Evolutionary conservation across 345 rosid genomes (phyloP).

Genomic region (Angophora floribunda): DNA sequence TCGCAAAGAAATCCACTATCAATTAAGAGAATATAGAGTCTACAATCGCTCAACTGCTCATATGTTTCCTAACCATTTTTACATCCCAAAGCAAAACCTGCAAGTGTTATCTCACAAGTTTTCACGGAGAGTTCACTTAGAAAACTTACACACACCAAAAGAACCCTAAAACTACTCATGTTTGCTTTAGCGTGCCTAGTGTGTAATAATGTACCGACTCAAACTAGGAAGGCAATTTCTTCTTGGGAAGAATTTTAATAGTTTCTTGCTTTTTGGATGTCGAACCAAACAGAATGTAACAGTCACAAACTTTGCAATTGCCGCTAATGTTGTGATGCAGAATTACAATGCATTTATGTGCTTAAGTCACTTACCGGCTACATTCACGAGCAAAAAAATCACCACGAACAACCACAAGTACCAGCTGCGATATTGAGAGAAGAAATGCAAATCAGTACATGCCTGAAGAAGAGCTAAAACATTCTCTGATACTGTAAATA

Average conservation of each 20-base stretch:
- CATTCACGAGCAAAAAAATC: constrained; percentile 51
- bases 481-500: background rate
- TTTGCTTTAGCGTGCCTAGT: no score
- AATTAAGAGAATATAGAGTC: no score
- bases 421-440: constrained; percentile 43
- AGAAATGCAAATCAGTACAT: background rate
- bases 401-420: constrained; percentile 75
- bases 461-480: background rate
- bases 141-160: no score
- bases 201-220: background rate
- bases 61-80: no score
- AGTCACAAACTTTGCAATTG: background rate
- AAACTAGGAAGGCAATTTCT: background rate
- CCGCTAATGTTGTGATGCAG: background rate
- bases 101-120: no score
- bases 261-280: background rate
- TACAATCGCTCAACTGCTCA: no score
- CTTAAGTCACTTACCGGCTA: constrained; percentile 27
- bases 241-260: background rate
- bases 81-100: no score
- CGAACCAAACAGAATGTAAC: background rate
- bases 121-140: no score
- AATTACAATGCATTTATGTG: background rate
- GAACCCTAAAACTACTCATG: no score
- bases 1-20: no score